Base-by-base conservation (phyloP, 2,329 filamentous ascomycete species). In the Zymoseptoria pseudotritici region DNA sequence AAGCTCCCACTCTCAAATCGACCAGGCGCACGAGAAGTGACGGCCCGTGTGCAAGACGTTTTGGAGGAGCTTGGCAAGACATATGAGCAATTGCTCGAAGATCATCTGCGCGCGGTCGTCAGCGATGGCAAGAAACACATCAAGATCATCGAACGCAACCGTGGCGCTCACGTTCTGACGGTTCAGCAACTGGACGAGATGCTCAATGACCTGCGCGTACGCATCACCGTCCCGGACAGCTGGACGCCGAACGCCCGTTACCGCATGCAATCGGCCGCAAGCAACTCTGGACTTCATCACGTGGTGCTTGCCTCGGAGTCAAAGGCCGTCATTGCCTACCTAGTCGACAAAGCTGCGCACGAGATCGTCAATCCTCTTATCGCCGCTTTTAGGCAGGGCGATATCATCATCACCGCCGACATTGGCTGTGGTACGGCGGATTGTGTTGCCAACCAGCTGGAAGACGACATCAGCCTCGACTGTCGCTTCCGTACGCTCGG, bases 191-290 rank as follows among this genome's bases (percentile, higher is more conserved):
- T 55, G 9, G 22, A 60, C 11, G 11, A 49, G 3, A 20, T 62
- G 29, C 36, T 62, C 1, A 3, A 58, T 2, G n/a, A 50, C 29
- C 29, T 56, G n/a, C 55, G 31, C 6, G 42, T 59, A 0, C 54
- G 58, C 6, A 54, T 64, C 26, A 65, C 57, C 13, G 55, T 62
- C 1, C 63, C 63, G 2, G 53, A 65, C 10, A 61, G 62, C 51
- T 64, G 58, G 61, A 53, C 55, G 7, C 55, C 58, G 0, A 58
- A 60, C 13, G 60, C 60, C 2, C 54, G 56, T 17, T 20, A 54
- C 1, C 42, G 53, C 2, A 64, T 66, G 62, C 63, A 65, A 20
- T 8, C 42, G 1, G 63, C 64, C 4, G 61, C 63, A 2, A 59
- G 61, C 21, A 26, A 24, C 1, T 59, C 64, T 26, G 63, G 63